A percentile compares a stretch with the other conserved stretches of the same genome.
These are phyloP conservation scores for Trametes cubensis DNA, from an alignment of 768 basidiomycete species.

Conservation along the genomic window DNA sequence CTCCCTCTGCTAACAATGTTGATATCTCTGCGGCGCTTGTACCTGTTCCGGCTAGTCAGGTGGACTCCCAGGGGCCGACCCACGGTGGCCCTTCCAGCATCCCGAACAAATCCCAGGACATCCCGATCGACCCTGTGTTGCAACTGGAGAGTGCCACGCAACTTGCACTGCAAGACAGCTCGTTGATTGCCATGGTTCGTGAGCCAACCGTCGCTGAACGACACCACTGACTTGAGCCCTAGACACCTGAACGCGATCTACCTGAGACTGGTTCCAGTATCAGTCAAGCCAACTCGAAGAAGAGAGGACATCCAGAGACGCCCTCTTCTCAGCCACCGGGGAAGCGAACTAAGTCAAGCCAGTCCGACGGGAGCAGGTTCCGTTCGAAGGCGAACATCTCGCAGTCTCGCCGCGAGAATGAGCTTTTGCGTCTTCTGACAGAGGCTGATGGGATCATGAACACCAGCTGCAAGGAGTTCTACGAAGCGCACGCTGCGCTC, in stretches of 20 bases:
- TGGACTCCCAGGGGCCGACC: no score
- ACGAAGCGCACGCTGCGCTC: conserved; percentile 65
- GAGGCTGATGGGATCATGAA: conserved; percentile 69
- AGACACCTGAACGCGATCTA: conserved; percentile 17
- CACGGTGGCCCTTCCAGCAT: not conserved
- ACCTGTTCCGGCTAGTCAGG: no score
- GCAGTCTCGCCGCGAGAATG: conserved; percentile 78
- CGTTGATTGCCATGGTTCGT: conserved; percentile 19
- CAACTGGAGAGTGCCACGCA: not conserved
- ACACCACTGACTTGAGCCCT: not conserved
- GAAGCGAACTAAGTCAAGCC: conserved; percentile 21
- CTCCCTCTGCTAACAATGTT: no score
- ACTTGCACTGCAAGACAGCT: not conserved
- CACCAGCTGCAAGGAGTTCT: conserved; percentile 67
- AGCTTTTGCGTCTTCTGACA: conserved; percentile 68
- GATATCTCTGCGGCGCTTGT: no score
- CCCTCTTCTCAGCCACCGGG: conserved; percentile 11
- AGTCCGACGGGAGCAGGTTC: conserved; percentile 5
- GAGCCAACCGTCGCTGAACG: not conserved
- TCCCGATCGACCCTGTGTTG: conserved; percentile 14
- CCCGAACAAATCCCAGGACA: not conserved
- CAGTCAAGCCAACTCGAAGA: conserved; percentile 4
- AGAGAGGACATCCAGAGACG: conserved; percentile 18
- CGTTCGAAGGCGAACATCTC: conserved; percentile 68
- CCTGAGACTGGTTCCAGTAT: not conserved